Base-by-base conservation (phyloP, 1,139 yeast species). In the Suhomyces taliae region DNA sequence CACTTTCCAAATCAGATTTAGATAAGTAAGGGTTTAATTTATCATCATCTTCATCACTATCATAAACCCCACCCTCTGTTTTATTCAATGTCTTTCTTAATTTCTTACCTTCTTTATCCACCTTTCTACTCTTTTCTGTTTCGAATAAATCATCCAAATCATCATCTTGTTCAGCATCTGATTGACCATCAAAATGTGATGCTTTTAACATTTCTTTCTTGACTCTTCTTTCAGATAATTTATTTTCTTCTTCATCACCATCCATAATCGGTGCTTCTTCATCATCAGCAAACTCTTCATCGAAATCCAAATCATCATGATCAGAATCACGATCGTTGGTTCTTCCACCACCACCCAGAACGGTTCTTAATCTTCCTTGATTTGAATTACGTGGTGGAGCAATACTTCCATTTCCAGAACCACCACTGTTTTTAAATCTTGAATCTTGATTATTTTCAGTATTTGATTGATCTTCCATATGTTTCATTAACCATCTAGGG, bases 221-320 rank as follows among this genome's bases (percentile, higher is more conserved):
- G 63, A 93, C 86, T 59, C 90, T 86, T 54, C 81, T 81, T 65
- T 93, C 97, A 36, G 91, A 87, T 56, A 90, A 87, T 64, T 87
- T 90, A 63, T 90, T 88, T 62, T 93, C 99, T 60, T 90, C 95
- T 62, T 93, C 99, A 48, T 91, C 90, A 43, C 97, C 98, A 61
- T 93, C 99, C 79, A 93, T 84, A 50, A 91, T 88, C 29, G 99
- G 99, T 1, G 98, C 98, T 65, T 93, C 99, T 69, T 93, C 99
- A 65, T 93, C 99, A 66, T 93, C 99, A 24, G 96, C 98, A 68
- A 93, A 93, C 64, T 91, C 98, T 64, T 93, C 99, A 56, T 93
- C 97, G 60, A 79, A 95, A 70, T 93, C 99, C 56, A 91, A 71
- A 62, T 91, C 98, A 56, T 91, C 97, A 54, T 88, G 91, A 53